Evolutionary conservation across 2,329 filamentous ascomycete genomes (phyloP).

Genomic region (Coniochaeta ligniaria): DNA sequence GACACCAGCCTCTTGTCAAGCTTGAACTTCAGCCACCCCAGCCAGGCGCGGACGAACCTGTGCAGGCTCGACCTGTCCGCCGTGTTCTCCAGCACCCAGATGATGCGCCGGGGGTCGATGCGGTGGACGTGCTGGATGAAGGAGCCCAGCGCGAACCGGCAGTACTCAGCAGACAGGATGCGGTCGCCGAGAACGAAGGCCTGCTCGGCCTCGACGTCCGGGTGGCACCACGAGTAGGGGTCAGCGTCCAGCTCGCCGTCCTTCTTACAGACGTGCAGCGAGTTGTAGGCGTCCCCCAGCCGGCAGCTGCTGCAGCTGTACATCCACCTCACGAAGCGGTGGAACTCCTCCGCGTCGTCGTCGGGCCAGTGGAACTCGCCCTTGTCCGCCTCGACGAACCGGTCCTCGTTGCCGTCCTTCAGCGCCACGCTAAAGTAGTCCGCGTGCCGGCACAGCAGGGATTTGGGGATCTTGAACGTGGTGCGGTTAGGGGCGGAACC

Average conservation of each 20-base stretch:
- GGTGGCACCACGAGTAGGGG: slow-evolving; percentile 3
- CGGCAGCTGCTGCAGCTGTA: slow-evolving; percentile 8
- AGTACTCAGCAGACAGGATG: slow-evolving; percentile 3
- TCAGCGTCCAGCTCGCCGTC: background rate
- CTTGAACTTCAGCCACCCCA: slow-evolving; percentile 7
- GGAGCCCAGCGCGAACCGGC: slow-evolving; percentile 5
- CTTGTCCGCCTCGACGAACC: slow-evolving; percentile 5
- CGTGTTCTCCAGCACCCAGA: slow-evolving; percentile 7
- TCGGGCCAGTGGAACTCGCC: slow-evolving; percentile 7
- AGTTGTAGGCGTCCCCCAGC: background rate
- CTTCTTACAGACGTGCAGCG: background rate
- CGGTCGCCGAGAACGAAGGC: slow-evolving; percentile 9
- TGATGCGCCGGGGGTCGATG: background rate
- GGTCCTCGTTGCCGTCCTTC: background rate
- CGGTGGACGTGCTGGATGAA: slow-evolving; percentile 5
- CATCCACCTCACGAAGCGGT: slow-evolving; percentile 8
- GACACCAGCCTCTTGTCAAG: background rate
- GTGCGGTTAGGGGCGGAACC: background rate
- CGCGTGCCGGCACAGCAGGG: slow-evolving; percentile 8
- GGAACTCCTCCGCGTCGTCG: slow-evolving; percentile 7
- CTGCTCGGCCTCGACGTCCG: slow-evolving; percentile 1
- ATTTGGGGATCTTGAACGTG: slow-evolving; percentile 6
- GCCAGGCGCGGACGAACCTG: slow-evolving; percentile 7
- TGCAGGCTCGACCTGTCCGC: background rate
- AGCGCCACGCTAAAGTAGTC: slow-evolving; percentile 5